A percentile compares a stretch with the other conserved stretches of the same genome.
Conservation (phyloP, 176 grass and related monocot genomes). For the Puya raimondii region DNA sequence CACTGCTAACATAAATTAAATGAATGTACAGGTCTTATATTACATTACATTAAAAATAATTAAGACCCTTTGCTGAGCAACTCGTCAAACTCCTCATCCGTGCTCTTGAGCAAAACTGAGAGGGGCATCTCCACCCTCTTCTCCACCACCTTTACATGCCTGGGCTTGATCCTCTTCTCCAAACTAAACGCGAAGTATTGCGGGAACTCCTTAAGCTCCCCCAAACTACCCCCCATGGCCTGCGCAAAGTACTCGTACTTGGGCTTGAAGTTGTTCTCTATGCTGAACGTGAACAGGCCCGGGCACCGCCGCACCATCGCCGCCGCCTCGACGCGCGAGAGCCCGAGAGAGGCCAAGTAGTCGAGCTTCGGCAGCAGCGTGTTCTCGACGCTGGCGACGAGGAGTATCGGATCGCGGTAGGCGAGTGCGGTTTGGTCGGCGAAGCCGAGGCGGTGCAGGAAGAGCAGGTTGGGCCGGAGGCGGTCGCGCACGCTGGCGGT, state of each 20-base stretch:
- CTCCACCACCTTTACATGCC: constrained; percentile 29
- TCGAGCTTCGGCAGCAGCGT: constrained; percentile 55
- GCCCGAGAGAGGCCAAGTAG: constrained; percentile 33
- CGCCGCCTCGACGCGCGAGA: constrained; percentile 33
- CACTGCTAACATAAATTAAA: no score
- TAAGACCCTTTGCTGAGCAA: constrained; percentile 13
- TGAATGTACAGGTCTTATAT: no score
- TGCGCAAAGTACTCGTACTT: constrained; percentile 55
- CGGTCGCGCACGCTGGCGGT: constrained; percentile 55
- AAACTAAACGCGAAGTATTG: constrained; percentile 72
- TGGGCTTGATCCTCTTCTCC: constrained; percentile 57
- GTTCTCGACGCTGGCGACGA: constrained; percentile 56
- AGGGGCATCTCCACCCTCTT: constrained; percentile 47
- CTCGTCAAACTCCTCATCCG: constrained; percentile 58
- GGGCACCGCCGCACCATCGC: constrained; percentile 45
- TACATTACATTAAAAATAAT: neutral
- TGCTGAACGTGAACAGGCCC: constrained; percentile 53
- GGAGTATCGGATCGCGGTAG: constrained; percentile 51
- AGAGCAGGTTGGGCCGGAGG: constrained; percentile 49
- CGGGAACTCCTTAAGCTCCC: constrained; percentile 79
- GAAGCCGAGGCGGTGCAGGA: constrained; percentile 64
- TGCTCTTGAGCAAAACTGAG: constrained; percentile 49
- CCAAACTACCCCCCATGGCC: constrained; percentile 39
- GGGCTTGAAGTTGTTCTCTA: constrained; percentile 54
- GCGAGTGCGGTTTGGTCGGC: constrained; percentile 27